Base-by-base conservation (phyloP, 495 filamentous ascomycete species). In the Ramalina peruviana region DNA sequence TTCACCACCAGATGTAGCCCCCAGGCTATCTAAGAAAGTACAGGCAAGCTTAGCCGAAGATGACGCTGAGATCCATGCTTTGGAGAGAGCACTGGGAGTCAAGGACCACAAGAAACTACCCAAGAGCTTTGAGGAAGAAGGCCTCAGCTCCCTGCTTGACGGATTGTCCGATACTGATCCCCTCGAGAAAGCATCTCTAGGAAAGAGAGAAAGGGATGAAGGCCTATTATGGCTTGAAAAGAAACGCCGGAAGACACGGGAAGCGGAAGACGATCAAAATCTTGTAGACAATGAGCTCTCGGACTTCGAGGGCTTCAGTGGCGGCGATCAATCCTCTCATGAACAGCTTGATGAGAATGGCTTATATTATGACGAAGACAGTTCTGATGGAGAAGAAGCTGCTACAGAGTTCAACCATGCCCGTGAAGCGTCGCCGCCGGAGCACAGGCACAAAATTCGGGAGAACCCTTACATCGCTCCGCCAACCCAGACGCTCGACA, bases 11-110 rank as follows among this genome's bases (percentile, higher is more conserved):
- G 45, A 57, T 33, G 50, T 61, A 21, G 58, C 62, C 3, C 58
- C 59, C 2, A 65, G 67, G 43, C 45, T 82, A 11, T 75, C 86
- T 6, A 77, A 72, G 48, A 68, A 67, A 0, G 69, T 83, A 1
- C 79, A 76, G 61, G 73, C 80, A 6, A 81, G 76, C 53, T 66
- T 97, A 19, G 69, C 67, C 0, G 67, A 80, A 46, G 92, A 97
- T 49, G 86, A 96, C 57, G 80, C 77, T 3, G 86, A 95, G 53
- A 96, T 98, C 58, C 81, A 83, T 15, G 85, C 80, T 9, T 64
- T 96, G 50, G 93, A 98, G 66, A 86, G 81, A 67, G 93, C 85
- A 59, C 71, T 98, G 36, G 89, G 89, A 1, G 67, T 96, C 12
- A 95, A 84, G 62, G 77, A 77, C 17, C 84, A 82, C 46, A 90